phyloP scores from a whole-genome alignment of 2,329 filamentous ascomycete genomes.

The Plenodomus tracheiphilus region DNA sequence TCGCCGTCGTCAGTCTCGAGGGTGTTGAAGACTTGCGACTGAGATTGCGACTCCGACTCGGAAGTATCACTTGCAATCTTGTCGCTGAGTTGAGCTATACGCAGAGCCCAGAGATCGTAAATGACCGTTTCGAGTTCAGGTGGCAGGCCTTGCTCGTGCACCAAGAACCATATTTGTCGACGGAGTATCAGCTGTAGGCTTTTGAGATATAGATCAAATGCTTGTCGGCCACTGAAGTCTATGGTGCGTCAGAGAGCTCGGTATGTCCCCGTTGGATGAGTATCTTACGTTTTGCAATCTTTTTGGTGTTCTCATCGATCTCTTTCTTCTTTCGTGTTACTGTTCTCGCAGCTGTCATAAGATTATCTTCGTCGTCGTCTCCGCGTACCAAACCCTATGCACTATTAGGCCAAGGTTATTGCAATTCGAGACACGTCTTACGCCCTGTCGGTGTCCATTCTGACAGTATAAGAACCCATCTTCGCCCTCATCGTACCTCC shows the following conservation, averaged over 20 bases:
- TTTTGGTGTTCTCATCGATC: slow-evolving; percentile 51
- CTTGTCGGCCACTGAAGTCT: slow-evolving; percentile 68
- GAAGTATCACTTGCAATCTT: slow-evolving; percentile 43
- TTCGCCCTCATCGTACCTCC: slow-evolving; percentile 67
- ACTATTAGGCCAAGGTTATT: slow-evolving; percentile 1
- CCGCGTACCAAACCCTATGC: slow-evolving; percentile 33
- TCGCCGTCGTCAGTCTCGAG: slow-evolving; percentile 52
- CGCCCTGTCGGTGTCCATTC: slow-evolving; percentile 78
- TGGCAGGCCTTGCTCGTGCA: slow-evolving; percentile 67
- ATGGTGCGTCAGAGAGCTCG: slow-evolving; percentile 12
- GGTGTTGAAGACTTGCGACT: slow-evolving; percentile 62
- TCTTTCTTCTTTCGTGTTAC: slow-evolving; percentile 60
- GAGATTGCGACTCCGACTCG: slow-evolving; percentile 47
- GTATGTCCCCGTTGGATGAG: background rate
- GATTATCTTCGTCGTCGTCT: slow-evolving; percentile 67
- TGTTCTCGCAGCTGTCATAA: slow-evolving; percentile 61
- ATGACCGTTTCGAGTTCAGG: slow-evolving; percentile 77
- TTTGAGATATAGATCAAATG: slow-evolving; percentile 78
- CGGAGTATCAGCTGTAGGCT: slow-evolving; percentile 82
- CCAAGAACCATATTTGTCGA: slow-evolving; percentile 76
- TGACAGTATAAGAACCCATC: slow-evolving; percentile 79
- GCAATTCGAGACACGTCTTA: slow-evolving; percentile 40
- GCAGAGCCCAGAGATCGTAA: slow-evolving; percentile 82
- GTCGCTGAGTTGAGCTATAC: slow-evolving; percentile 62
- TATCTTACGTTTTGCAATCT: slow-evolving; percentile 14